Conservation (phyloP, 2,329 filamentous ascomycete genomes). For the Cadophora sp. region DNA sequence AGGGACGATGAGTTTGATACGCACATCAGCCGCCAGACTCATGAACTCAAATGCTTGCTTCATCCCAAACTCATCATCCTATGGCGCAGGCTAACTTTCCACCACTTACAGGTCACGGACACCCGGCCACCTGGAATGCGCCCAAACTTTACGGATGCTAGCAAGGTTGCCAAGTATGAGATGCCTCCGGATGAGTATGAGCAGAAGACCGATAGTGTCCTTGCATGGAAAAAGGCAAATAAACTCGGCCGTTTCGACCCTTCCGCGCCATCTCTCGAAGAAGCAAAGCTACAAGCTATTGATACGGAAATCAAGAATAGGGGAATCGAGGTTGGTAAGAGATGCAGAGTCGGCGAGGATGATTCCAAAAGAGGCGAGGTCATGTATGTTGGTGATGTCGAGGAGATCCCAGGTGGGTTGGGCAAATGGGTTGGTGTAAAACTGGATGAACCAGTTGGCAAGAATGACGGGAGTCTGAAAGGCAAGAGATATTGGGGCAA, state of each 20-base stretch:
- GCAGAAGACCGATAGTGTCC: conserved; percentile 82
- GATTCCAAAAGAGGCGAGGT: conserved; percentile 74
- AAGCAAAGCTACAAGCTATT: conserved; percentile 73
- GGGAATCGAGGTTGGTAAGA: conserved; percentile 67
- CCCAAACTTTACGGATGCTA: conserved; percentile 81
- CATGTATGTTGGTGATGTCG: conserved; percentile 73
- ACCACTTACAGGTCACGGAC: conserved; percentile 70
- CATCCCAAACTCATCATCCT: conserved; percentile 6
- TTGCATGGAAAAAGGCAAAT: conserved; percentile 94
- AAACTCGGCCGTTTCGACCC: conserved; percentile 97
- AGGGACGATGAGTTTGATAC: conserved; percentile 7
- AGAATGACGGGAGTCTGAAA: conserved; percentile 79
- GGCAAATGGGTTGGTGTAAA: conserved; percentile 76
- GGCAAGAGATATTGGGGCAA: conserved; percentile 70
- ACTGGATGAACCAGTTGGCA: conserved; percentile 81
- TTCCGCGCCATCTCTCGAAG: conserved; percentile 74
- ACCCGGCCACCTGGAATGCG: conserved; percentile 77
- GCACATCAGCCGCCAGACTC: not conserved
- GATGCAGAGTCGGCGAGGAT: conserved; percentile 70
- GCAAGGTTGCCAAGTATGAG: conserved; percentile 85
- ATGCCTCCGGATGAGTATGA: conserved; percentile 90
- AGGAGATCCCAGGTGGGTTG: conserved; percentile 71
- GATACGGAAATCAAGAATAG: conserved; percentile 73
- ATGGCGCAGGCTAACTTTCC: conserved; percentile 26
- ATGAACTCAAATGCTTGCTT: conserved; percentile 16